Evolutionary conservation across 352 stramenopile genomes (phyloP).

Genomic region (Phytophthora colocasiae): DNA sequence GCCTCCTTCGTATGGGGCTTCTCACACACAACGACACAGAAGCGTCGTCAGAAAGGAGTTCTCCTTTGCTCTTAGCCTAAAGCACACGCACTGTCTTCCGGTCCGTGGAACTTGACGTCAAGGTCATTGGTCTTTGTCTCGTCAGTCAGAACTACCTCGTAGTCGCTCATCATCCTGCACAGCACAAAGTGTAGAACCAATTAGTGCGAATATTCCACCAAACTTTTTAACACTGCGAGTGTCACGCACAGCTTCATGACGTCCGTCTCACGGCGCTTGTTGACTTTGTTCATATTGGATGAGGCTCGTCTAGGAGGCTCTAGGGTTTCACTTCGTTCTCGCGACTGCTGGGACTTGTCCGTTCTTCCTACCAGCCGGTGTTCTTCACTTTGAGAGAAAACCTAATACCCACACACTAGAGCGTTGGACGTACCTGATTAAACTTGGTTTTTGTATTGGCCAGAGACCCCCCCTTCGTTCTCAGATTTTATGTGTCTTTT

Average conservation of each 20-base stretch:
- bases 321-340: conserved; percentile 6
- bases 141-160: conserved; percentile 85
- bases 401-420: conserved; percentile 31
- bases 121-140: conserved; percentile 86
- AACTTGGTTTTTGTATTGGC: conserved; percentile 42
- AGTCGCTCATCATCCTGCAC: conserved; percentile 92
- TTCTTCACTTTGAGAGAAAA: conserved; percentile 40
- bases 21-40: conserved; percentile 21
- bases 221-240: background rate
- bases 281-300: conserved; percentile 69
- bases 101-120: conserved; percentile 87
- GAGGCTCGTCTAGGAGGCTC: background rate
- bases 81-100: conserved; percentile 75
- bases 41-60: conserved; percentile 14
- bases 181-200: background rate
- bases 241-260: conserved; percentile 90
- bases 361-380: conserved; percentile 8
- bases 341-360: conserved; percentile 22
- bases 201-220: background rate
- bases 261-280: conserved; percentile 88
- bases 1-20: conserved; percentile 92
- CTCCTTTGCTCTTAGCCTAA: background rate
- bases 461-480: conserved; percentile 5
- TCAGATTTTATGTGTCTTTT: conserved; percentile 37
- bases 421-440: conserved; percentile 31